phyloP scores from a whole-genome alignment of 768 basidiomycete genomes.

The Pleurotus citrinopileatus region DNA sequence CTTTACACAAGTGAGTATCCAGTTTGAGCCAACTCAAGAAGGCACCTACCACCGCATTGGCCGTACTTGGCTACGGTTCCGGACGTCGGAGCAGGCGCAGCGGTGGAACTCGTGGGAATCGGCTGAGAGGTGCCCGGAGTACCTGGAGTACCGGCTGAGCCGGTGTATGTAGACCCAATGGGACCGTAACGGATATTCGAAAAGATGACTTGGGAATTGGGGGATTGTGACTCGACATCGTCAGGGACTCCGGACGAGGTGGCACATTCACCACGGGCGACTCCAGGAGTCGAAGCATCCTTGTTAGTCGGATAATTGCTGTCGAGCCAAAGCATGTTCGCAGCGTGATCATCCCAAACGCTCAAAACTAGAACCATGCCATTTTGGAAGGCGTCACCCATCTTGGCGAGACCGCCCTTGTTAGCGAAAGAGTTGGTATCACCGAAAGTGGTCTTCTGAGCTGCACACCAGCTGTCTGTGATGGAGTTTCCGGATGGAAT shows the following conservation, averaged over 20 bases:
- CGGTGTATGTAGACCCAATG: slow-evolving; percentile 23
- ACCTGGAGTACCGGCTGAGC: not conserved
- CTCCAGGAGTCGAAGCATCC: slow-evolving; percentile 25
- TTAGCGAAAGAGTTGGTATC: slow-evolving; percentile 20
- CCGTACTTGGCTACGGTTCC: slow-evolving; percentile 3
- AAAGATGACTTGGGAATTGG: slow-evolving; percentile 32
- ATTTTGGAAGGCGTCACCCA: slow-evolving; percentile 23
- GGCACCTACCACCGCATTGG: slow-evolving; percentile 1
- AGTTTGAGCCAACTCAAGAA: not conserved
- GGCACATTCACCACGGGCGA: slow-evolving; percentile 36
- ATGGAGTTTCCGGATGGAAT: slow-evolving; percentile 30
- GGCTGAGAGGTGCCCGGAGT: not conserved
- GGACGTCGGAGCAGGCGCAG: not conserved
- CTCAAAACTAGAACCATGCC: slow-evolving; percentile 36
- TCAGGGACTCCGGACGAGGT: slow-evolving; percentile 33
- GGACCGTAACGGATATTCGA: slow-evolving; percentile 40
- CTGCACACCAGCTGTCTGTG: slow-evolving; percentile 33
- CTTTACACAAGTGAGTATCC: not conserved
- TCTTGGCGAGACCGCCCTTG: slow-evolving; percentile 26
- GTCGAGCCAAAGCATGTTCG: slow-evolving; percentile 40
- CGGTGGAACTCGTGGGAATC: slow-evolving; percentile 3
- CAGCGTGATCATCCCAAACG: slow-evolving; percentile 39
- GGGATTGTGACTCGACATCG: slow-evolving; percentile 29
- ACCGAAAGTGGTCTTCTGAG: slow-evolving; percentile 32
- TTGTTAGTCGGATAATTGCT: slow-evolving; percentile 26